Evolutionary conservation across 2,329 filamentous ascomycete genomes (phyloP), one percentile per base, ranked within the genome.

Genomic region (Paraphoma sp.): DNA sequence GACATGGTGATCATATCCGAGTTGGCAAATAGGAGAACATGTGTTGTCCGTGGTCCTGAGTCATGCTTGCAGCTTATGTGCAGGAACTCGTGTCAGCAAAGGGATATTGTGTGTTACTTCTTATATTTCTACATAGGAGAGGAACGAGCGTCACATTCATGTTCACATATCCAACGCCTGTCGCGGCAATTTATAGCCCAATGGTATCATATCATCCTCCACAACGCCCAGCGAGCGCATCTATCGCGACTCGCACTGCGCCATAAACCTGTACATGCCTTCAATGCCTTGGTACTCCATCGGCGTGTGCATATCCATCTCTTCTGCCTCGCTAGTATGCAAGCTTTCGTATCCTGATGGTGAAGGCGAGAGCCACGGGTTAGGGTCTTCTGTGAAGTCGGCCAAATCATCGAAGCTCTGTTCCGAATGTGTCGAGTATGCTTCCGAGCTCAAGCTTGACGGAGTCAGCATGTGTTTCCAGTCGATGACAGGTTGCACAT

Each of bases 181-280:
- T 50, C 28, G 11, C 28, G 50, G 48, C 70, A 72, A 68, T 70
- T 63, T 73, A 42, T 48, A 67, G 56, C 69, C 65, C 65, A 69
- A 18, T 69, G 63, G 62, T 70, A 71, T 72, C 41, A 51, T 36
- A 45, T 28, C 57, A 48, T 53, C 45, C 43, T 38, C 54, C 46
- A 11, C 44, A 60, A 63, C 60, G 41, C 12, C 14, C 45, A 36
- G 31, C 55, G 55, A 46, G 51, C 53, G 23, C 36, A 46, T 54
- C 30, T 51, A 51, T 51, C 60, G 65, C 29, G 78, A 75, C 71
- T 89, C 86, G 64, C 87, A 88, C 61, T 88, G 83, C 64, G 87
- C 84, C 56, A 90, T 79, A 68, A 90, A 90, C 48, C 81, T 81
- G 66, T 88, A 87, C 33, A 90, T 89, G 3, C 87, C 87, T 67